These are phyloP conservation scores for Cyberlindnera sargentensis DNA, from an alignment of 805 yeast genomes.

Conservation along the genomic window DNA sequence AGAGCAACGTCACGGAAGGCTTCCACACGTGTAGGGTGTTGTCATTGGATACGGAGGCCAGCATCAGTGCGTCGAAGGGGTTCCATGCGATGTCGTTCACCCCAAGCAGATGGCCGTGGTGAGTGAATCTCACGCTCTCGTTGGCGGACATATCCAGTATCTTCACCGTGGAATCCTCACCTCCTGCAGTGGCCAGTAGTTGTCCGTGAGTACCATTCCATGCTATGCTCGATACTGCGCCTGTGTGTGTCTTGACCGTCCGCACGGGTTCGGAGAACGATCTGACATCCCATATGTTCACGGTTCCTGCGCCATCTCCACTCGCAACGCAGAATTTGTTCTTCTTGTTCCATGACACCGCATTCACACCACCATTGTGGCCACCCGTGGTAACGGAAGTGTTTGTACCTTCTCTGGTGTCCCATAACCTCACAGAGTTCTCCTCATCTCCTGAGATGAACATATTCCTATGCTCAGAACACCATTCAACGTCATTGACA, in stretches of 20 bases:
- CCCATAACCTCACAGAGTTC: slow-evolving; percentile 43
- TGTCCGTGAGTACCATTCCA: slow-evolving; percentile 61
- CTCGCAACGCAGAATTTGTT: slow-evolving; percentile 55
- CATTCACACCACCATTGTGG: slow-evolving; percentile 39
- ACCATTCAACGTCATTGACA: slow-evolving; percentile 70
- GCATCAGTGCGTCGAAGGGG: slow-evolving; percentile 56
- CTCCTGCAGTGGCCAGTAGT: slow-evolving; percentile 57
- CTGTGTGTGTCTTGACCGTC: slow-evolving; percentile 36
- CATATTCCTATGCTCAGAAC: slow-evolving; percentile 50
- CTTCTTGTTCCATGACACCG: slow-evolving; percentile 51
- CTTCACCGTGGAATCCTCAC: slow-evolving; percentile 57
- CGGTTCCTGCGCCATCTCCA: slow-evolving; percentile 53
- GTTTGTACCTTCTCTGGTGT: slow-evolving; percentile 35
- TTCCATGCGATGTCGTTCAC: slow-evolving; percentile 85
- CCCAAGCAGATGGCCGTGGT: slow-evolving; percentile 84
- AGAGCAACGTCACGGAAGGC: slow-evolving; percentile 34
- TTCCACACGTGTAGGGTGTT: slow-evolving; percentile 85
- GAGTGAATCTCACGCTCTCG: slow-evolving; percentile 47
- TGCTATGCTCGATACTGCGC: slow-evolving; percentile 53
- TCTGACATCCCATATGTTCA: slow-evolving; percentile 65
- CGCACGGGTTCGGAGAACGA: slow-evolving; percentile 26
- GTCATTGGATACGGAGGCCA: slow-evolving; percentile 77
- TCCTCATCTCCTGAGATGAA: slow-evolving; percentile 67
- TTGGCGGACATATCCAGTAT: slow-evolving; percentile 45
- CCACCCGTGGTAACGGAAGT: slow-evolving; percentile 6